phyloP scores from a whole-genome alignment of 2,329 filamentous ascomycete genomes.

The Aspergillus calidoustus region DNA sequence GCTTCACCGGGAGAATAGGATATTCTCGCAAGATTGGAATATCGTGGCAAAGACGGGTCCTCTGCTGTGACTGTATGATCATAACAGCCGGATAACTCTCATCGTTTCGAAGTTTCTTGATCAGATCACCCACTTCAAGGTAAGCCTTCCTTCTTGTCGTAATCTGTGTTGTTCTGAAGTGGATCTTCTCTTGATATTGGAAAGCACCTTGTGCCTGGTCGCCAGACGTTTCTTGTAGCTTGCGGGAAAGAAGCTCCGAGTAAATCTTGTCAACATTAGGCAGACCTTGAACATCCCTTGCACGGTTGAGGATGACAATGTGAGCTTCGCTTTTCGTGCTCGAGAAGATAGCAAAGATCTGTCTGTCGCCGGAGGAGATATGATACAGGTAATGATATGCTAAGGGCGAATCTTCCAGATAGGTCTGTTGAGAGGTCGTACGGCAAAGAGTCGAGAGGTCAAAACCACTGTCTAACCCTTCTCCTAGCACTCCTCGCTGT shows the following conservation, averaged over 20 bases:
- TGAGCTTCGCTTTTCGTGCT: constrained; percentile 79
- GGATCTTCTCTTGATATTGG: constrained; percentile 81
- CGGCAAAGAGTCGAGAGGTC: constrained; percentile 77
- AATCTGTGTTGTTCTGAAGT: constrained; percentile 85
- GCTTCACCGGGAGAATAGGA: constrained; percentile 78
- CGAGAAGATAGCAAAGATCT: constrained; percentile 93
- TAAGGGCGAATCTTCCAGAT: constrained; percentile 74
- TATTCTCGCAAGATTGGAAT: constrained; percentile 83
- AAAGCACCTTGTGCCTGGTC: constrained; percentile 81
- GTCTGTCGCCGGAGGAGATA: constrained; percentile 84
- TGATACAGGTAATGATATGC: constrained; percentile 93
- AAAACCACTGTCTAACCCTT: constrained; percentile 91
- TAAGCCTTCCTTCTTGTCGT: constrained; percentile 88
- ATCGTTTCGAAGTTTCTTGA: constrained; percentile 89
- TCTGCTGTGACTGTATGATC: constrained; percentile 88
- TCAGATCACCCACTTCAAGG: constrained; percentile 81
- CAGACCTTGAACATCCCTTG: constrained; percentile 79
- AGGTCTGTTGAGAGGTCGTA: constrained; percentile 69
- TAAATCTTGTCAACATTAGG: constrained; percentile 93
- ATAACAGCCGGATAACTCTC: constrained; percentile 79
- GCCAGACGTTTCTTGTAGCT: constrained; percentile 68
- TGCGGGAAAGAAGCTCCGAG: constrained; percentile 68
- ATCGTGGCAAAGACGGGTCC: constrained; percentile 79
- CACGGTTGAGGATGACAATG: constrained; percentile 84
- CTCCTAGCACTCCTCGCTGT: constrained; percentile 87